Percentiles rank a stretch among this genome's conserved stretches.
Conservation (phyloP, 345 rosid species). For the Eutrema japonicum region DNA sequence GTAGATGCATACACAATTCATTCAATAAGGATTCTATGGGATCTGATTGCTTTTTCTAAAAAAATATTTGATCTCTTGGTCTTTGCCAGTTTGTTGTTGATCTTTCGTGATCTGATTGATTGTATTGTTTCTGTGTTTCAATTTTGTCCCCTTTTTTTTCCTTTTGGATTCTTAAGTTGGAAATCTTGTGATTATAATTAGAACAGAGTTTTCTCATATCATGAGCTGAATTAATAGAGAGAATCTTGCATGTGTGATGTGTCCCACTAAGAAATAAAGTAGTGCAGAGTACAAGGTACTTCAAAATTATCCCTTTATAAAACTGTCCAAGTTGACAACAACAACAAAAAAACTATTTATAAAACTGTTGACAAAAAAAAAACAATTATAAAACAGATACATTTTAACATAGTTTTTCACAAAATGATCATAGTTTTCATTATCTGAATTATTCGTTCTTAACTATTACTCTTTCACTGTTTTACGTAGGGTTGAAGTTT, state of each 20-base stretch:
- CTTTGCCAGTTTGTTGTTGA: conserved; percentile 17
- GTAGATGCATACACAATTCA: neutral
- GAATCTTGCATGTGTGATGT: conserved; percentile 44
- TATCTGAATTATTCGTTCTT: too few relatives aligned
- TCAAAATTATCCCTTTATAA: neutral
- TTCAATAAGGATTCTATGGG: neutral
- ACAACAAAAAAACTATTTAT: too few relatives aligned
- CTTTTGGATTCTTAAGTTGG: conserved; percentile 24
- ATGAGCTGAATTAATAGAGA: conserved; percentile 20
- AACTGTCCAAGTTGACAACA: neutral
- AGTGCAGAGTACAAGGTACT: conserved; percentile 30
- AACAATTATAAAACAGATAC: too few relatives aligned
- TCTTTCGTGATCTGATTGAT: conserved; percentile 21
- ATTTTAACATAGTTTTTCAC: neutral
- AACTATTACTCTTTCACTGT: too few relatives aligned
- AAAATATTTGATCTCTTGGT: conserved; percentile 3
- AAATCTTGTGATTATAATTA: neutral
- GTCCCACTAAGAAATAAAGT: conserved; percentile 13
- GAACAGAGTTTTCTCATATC: conserved; percentile 7
- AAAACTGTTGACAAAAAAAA: too few relatives aligned
- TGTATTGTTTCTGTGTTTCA: conserved; percentile 10
- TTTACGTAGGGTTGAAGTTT: too few relatives aligned
- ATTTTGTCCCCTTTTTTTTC: neutral
- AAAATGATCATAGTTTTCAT: neutral
- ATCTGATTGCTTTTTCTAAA: neutral